Base-by-base conservation (phyloP, 1,284 basidiomycete genomes). In the Cystobasidium slooffiae region DNA sequence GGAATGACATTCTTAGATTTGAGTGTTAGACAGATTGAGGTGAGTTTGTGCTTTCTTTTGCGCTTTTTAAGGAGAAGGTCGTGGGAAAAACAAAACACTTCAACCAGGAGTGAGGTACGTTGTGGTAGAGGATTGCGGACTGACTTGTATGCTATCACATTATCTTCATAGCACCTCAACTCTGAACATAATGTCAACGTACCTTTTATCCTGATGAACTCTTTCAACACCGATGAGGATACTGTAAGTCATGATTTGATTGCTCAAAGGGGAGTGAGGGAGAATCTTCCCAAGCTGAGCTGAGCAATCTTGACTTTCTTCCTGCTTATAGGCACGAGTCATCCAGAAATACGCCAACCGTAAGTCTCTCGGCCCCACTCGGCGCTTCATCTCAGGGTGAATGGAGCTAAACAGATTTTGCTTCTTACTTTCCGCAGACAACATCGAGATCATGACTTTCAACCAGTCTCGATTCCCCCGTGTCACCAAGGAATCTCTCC, bases 321-420 rank as follows among this genome's bases (percentile, higher is more conserved):
- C 7, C 16, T 20, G 41, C 22, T 8, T 39, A 53, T 31, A 66
- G 47, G 80, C 78, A 74, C 91, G 95, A 76, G 97, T 98, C 86
- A 99, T 99, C 85, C 97, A 98, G 84, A 99, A 99, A 85, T 99
- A 99, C 84, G 93, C 91, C 69, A 98, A 98, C 87, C 94, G 66
- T 68, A 31, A 44, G 65, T 68, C 18, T 22, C 51, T 68, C 3
- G 31, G 5, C 31, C 31, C 31, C 31, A n/a, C n/a, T n/a, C n/a
- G n/a, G n/a, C n/a, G n/a, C n/a, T n/a, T n/a, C n/a, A n/a, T n/a
- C n/a, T n/a, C n/a, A n/a, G n/a, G n/a, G n/a, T n/a, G n/a, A n/a
- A n/a, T n/a, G n/a, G n/a, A n/a, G n/a, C n/a, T n/a, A n/a, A n/a
- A n/a, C n/a, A n/a, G n/a, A n/a, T n/a, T n/a, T n/a, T n/a, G n/a